These are phyloP conservation scores for Claviceps digitariae DNA, from an alignment of 2,329 filamentous ascomycete species.

Conservation along the genomic window DNA sequence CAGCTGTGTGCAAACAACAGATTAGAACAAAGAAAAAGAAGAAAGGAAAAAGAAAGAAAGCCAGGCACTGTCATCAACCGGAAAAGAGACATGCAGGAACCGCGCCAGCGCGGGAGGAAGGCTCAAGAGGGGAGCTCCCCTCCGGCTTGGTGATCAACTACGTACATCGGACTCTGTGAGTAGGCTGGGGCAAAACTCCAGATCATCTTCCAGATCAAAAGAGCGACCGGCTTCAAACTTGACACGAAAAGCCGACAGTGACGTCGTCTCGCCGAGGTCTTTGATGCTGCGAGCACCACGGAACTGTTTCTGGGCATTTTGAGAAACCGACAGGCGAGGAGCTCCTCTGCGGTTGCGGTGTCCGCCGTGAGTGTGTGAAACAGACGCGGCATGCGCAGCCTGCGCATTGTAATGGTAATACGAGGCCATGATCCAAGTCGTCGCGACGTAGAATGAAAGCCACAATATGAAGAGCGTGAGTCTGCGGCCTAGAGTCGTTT, in stretches of 20 bases:
- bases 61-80: conserved; percentile 12
- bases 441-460: not conserved
- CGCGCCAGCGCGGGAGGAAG: too few relatives aligned
- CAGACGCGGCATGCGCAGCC: conserved; percentile 42
- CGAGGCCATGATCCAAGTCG: conserved; percentile 37
- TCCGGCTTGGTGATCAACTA: too few relatives aligned
- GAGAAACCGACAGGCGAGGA: conserved; percentile 59
- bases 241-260: conserved; percentile 64
- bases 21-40: too few relatives aligned
- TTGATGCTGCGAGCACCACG: conserved; percentile 76
- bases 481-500: not conserved
- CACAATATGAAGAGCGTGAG: not conserved
- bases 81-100: too few relatives aligned
- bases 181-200: conserved; percentile 87
- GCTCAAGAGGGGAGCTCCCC: too few relatives aligned
- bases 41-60: conserved; percentile 14
- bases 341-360: conserved; percentile 65
- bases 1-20: conserved; percentile 39
- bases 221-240: conserved; percentile 86
- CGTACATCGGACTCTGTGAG: conserved; percentile 88
- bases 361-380: conserved; percentile 64
- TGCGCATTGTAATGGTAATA: conserved; percentile 51
- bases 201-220: conserved; percentile 90
- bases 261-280: conserved; percentile 67
- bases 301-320: conserved; percentile 78